A percentile compares a stretch with the other conserved stretches of the same genome.
phyloP scores from a whole-genome alignment of 495 filamentous ascomycete species.

The Rusavskia elegans region DNA sequence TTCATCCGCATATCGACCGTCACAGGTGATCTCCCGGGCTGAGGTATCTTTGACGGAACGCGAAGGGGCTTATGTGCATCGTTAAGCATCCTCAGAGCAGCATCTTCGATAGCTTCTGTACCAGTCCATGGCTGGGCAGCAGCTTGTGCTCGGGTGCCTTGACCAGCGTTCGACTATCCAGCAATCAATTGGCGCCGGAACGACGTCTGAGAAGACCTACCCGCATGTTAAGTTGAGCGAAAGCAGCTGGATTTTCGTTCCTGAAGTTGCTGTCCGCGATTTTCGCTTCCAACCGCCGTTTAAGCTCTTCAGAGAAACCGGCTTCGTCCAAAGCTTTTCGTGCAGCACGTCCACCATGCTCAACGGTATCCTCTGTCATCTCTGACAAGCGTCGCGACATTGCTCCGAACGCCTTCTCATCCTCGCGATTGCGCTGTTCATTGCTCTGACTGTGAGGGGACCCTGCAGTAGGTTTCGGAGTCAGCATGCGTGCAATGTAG shows the following conservation, averaged over 20 bases:
- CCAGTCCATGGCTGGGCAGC: constrained; percentile 64
- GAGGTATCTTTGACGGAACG: constrained; percentile 18
- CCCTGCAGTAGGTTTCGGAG: no score
- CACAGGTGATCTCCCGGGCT: constrained; percentile 16
- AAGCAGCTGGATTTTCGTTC: constrained; percentile 49
- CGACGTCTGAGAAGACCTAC: constrained; percentile 16
- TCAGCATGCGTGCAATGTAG: no score
- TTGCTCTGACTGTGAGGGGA: background rate
- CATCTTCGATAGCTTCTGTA: constrained; percentile 53
- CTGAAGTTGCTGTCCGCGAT: constrained; percentile 56
- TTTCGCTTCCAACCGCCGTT: constrained; percentile 53
- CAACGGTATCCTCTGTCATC: constrained; percentile 65
- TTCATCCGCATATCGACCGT: constrained; percentile 44
- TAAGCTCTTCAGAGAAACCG: constrained; percentile 78
- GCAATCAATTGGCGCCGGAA: background rate
- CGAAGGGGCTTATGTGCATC: constrained; percentile 64
- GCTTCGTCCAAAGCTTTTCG: constrained; percentile 65
- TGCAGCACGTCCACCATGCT: constrained; percentile 54
- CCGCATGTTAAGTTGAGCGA: constrained; percentile 50
- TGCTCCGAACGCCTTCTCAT: constrained; percentile 29
- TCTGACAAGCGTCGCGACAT: constrained; percentile 61
- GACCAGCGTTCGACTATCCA: constrained; percentile 42
- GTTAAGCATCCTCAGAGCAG: constrained; percentile 73
- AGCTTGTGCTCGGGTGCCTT: constrained; percentile 58
- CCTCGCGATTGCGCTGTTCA: constrained; percentile 1